phyloP scores from a whole-genome alignment of 306 rosid genomes.

The Aeschynomene evenia region DNA sequence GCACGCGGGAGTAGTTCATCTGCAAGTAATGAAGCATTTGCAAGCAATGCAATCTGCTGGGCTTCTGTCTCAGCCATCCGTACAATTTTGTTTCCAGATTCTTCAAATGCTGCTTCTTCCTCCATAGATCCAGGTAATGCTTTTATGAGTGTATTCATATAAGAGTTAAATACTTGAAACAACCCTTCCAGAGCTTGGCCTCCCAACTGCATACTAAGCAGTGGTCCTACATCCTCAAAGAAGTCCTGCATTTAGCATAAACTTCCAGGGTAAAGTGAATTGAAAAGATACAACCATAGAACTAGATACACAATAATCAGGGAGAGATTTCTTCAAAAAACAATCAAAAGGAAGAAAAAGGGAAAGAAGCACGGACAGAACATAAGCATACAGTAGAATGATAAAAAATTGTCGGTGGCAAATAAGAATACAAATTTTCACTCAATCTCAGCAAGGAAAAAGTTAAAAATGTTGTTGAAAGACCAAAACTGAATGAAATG shows the following conservation, averaged over 20 bases:
- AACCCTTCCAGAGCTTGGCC: constrained; percentile 94
- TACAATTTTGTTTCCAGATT: constrained; percentile 78
- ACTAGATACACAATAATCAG: constrained; percentile 20
- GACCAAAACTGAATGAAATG: constrained; percentile 15
- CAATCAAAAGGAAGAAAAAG: too few species aligned
- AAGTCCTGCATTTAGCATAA: constrained; percentile 72
- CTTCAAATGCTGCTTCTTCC: constrained; percentile 85
- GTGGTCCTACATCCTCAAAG: constrained; percentile 97
- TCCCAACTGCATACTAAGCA: constrained; percentile 98
- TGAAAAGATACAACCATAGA: constrained; percentile 14
- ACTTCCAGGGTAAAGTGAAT: constrained; percentile 28
- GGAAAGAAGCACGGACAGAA: constrained; percentile 7
- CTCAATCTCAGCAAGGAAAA: background rate
- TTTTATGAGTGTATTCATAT: constrained; percentile 73
- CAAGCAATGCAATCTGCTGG: constrained; percentile 97
- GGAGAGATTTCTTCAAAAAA: background rate
- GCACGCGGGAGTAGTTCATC: constrained; percentile 98
- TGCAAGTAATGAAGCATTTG: constrained; percentile 91
- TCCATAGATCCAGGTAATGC: constrained; percentile 94
- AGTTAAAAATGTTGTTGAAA: background rate
- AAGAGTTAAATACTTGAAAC: constrained; percentile 86
- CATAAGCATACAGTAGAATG: background rate
- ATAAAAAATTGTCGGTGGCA: background rate
- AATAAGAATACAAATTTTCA: background rate
- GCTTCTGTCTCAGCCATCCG: constrained; percentile 89